Evolutionary conservation across 495 filamentous ascomycete species (phyloP).

Genomic region (Hypoxylon rickii): DNA sequence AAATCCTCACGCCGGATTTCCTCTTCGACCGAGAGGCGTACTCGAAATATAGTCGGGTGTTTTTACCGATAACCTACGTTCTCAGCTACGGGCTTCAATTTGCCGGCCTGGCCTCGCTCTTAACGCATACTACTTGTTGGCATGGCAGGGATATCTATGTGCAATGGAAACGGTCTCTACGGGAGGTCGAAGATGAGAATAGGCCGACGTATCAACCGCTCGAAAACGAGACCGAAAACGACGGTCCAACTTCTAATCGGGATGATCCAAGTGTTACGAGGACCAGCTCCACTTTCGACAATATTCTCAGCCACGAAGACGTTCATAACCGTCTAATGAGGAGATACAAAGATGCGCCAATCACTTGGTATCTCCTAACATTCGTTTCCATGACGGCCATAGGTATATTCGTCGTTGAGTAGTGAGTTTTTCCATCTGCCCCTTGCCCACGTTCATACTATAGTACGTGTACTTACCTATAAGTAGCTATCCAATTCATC

Average conservation of each 20-base stretch:
- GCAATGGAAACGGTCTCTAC: slow-evolving; percentile 63
- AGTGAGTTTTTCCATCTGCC: slow-evolving; percentile 60
- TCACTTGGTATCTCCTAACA: slow-evolving; percentile 74
- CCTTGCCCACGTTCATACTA: background rate
- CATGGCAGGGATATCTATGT: slow-evolving; percentile 75
- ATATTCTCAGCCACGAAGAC: slow-evolving; percentile 68
- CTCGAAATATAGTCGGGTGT: slow-evolving; percentile 75
- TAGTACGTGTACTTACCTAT: slow-evolving; percentile 14
- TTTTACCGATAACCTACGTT: slow-evolving; percentile 81
- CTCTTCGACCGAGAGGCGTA: slow-evolving; percentile 73
- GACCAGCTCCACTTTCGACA: slow-evolving; percentile 53
- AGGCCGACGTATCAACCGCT: slow-evolving; percentile 53
- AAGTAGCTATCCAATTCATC: slow-evolving; percentile 69
- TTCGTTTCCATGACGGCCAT: slow-evolving; percentile 72
- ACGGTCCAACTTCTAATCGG: slow-evolving; percentile 16
- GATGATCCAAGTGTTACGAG: slow-evolving; percentile 26
- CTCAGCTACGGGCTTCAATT: slow-evolving; percentile 81
- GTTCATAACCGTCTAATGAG: slow-evolving; percentile 80
- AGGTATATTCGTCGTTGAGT: slow-evolving; percentile 83
- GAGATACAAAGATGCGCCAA: slow-evolving; percentile 73
- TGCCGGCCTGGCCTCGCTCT: slow-evolving; percentile 71
- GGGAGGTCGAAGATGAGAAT: slow-evolving; percentile 49
- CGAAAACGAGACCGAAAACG: slow-evolving; percentile 25
- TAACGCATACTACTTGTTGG: slow-evolving; percentile 75
- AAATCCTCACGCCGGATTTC: slow-evolving; percentile 73